Evolutionary conservation across 2,329 filamentous ascomycete species (phyloP), one percentile per base, ranked within the genome.

Genomic region (Neoarthrinium moseri): DNA sequence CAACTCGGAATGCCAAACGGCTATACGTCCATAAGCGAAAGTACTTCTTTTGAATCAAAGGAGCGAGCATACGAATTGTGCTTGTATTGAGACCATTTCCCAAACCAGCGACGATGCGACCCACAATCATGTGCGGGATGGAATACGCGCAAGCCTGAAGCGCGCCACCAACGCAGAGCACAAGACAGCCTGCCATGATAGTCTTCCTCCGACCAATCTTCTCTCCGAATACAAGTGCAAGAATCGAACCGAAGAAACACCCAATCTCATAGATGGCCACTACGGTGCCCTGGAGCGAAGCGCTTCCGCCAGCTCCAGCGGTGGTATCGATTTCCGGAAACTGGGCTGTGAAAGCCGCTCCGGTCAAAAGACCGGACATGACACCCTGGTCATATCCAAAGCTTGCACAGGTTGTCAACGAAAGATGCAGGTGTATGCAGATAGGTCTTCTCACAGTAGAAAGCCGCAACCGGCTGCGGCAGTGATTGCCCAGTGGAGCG

Each of bases 81-180:
- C 66, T 69, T 50, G 70, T 74, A 55, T 71, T 65, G 29, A 72
- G 66, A 8, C 73, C 73, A 33, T 72, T 68, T 0, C 74, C 74
- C 7, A 75, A 52, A 5, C 74, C 74, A 1, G 74, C 69, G 8
- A 78, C 62, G 22, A 75, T 66, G 11, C 74, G 63, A 2, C 69
- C 74, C 6, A 74, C 62, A 27, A 74, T 67, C 47, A 75, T 63
- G 44, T 73, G 71, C 1, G 69, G 53, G 5, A 69, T 64, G n/a
- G 59, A 63, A 50, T 65, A 73, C 1, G 70, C 67, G 0, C 69
- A 62, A 3, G 69, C 65, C 54, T 77, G 73, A 4, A 78, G 59
- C 4, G 69, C 51, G 2, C 72, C 71, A 4, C 74, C 74, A 1
- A 68, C 43, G n/a, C 69, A 62, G 62, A 74, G 67, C 50, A 73